Conservation (phyloP, 2,329 filamentous ascomycete species). For the Neonectria coccinea region DNA sequence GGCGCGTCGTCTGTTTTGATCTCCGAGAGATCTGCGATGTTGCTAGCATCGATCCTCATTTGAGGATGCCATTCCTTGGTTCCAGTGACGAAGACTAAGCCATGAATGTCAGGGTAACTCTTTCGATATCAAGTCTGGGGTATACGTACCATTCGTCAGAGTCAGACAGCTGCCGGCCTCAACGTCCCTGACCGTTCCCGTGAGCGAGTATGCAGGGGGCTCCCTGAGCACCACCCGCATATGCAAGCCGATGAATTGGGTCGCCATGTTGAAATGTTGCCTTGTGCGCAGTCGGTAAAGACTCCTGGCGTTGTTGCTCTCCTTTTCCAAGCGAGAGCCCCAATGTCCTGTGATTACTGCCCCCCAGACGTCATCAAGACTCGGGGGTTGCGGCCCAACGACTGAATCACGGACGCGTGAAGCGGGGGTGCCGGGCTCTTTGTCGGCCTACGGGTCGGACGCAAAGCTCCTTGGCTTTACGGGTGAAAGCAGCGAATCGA, state of each 20-base stretch:
- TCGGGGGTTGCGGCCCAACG: constrained; percentile 20
- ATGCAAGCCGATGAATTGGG: constrained; percentile 79
- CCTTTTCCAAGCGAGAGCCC: constrained; percentile 26
- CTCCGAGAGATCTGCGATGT: constrained; percentile 60
- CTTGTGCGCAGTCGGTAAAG: constrained; percentile 2
- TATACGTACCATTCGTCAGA: constrained; percentile 74
- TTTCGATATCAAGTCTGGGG: not conserved
- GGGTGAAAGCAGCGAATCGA: constrained; percentile 16
- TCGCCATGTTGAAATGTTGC: constrained; percentile 56
- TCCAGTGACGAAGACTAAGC: constrained; percentile 55
- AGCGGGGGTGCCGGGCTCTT: constrained; percentile 2
- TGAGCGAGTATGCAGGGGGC: constrained; percentile 72
- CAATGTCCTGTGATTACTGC: constrained; percentile 31
- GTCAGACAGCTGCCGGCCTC: constrained; percentile 74
- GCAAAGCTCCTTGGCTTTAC: constrained; percentile 1
- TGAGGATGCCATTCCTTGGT: constrained; percentile 56
- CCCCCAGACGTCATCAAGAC: constrained; percentile 41
- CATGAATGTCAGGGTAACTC: constrained; percentile 18
- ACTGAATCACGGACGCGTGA: constrained; percentile 17
- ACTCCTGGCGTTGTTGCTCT: constrained; percentile 13
- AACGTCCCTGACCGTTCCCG: constrained; percentile 78
- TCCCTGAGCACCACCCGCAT: constrained; percentile 79
- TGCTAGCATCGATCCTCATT: constrained; percentile 60
- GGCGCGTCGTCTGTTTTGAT: constrained; percentile 48
- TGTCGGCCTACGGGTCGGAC: not conserved